These are phyloP conservation scores for Eucalyptus paniculata DNA, from an alignment of 345 rosid genomes.

Conservation along the genomic window DNA sequence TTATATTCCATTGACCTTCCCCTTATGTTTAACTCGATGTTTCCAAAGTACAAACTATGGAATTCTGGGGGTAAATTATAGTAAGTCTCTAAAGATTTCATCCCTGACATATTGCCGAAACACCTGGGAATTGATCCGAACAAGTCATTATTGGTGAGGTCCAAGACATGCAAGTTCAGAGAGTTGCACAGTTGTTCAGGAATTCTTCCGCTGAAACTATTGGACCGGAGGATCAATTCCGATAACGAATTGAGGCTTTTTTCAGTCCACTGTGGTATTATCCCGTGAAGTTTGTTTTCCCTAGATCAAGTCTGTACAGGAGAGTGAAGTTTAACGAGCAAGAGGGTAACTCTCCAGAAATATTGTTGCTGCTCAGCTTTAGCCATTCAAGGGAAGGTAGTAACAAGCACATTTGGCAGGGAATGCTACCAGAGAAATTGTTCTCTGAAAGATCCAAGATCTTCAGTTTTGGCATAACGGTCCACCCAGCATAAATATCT, in stretches of 20 bases:
- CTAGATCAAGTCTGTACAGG: slow-evolving; percentile 2
- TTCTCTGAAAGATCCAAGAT: slow-evolving; percentile 7
- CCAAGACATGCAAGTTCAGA: neutral
- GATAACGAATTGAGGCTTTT: neutral
- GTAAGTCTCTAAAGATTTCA: neutral
- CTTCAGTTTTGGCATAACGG: neutral
- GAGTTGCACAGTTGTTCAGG: neutral
- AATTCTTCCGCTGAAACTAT: neutral
- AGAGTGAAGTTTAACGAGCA: neutral
- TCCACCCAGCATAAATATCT: slow-evolving; percentile 1
- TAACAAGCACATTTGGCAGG: neutral
- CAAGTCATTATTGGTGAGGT: neutral
- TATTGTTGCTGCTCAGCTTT: neutral
- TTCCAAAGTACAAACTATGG: neutral
- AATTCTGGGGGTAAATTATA: neutral
- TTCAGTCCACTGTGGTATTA: neutral
- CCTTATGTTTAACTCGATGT: neutral
- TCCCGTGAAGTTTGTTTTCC: slow-evolving; percentile 6
- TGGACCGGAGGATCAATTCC: neutral
- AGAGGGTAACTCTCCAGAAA: slow-evolving; percentile 5
- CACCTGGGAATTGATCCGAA: slow-evolving; percentile 1
- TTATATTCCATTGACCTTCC: neutral
- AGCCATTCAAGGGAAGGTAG: neutral
- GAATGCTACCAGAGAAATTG: neutral
- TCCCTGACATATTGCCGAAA: neutral